These are phyloP conservation scores for Lepidium sativum DNA, from an alignment of 345 rosid genomes.

Conservation along the genomic window DNA sequence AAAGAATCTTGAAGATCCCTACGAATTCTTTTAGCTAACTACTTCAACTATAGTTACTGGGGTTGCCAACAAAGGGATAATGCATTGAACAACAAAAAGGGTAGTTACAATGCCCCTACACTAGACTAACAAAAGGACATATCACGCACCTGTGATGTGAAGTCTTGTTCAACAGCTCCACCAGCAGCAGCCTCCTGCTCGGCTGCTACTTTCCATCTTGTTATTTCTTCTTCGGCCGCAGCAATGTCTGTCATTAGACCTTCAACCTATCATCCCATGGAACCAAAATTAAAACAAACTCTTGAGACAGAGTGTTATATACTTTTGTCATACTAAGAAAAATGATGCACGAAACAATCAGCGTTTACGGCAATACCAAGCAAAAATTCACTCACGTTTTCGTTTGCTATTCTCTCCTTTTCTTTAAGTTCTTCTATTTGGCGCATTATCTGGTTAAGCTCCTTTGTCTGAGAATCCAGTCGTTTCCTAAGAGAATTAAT, in stretches of 20 bases:
- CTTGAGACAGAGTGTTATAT: background rate
- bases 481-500: slow-evolving; percentile 53
- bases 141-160: slow-evolving; percentile 54
- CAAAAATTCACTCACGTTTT: slow-evolving; percentile 54
- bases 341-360: background rate
- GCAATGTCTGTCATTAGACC: slow-evolving; percentile 96
- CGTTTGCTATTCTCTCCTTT: slow-evolving; percentile 88
- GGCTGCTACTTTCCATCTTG: slow-evolving; percentile 98
- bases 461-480: slow-evolving; percentile 69
- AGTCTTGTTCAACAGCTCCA: slow-evolving; percentile 82
- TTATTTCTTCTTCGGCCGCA: slow-evolving; percentile 97
- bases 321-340: background rate
- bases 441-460: slow-evolving; percentile 54
- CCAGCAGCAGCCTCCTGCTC: slow-evolving; percentile 99
- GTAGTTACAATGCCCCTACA: background rate
- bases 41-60: background rate
- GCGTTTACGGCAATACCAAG: background rate
- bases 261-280: slow-evolving; percentile 50
- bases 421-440: slow-evolving; percentile 82
- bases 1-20: background rate
- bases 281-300: background rate
- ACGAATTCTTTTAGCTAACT: background rate
- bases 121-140: background rate
- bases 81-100: background rate
- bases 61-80: background rate